Evolutionary conservation across 306 rosid species (phyloP), one percentile per base, ranked within the genome.

Genomic region (Cicer judaicum): DNA sequence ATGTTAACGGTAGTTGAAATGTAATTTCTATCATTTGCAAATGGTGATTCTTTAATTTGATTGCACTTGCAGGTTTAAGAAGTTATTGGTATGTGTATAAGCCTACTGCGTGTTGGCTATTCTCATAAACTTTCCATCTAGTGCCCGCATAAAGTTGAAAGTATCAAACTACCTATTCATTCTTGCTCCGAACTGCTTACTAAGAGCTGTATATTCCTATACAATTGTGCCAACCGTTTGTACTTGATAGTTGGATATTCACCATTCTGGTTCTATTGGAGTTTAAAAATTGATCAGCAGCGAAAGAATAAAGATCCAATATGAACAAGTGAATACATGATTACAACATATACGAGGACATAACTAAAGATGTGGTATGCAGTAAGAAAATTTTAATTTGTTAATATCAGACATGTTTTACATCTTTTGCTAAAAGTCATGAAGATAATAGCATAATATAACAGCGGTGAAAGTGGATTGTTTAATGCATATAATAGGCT

Each of bases 391-490:
- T 24, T 44, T 66, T 7, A 74, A 24, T 74, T 42, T 39, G 56
- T 61, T 43, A 68, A 19, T 56, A 36, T 54, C 18, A 46, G 8
- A 49, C 79, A 74, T 49, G 36, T 59, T 29, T 40, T 68, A 57
- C 66, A 60, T 60, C 60, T 71, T 29, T 40, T 6, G 76, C 7
- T 62, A 57, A 66, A 72, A n/a, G 29, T 24, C 13, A 7, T 41
- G 11, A 18, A 38, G 16, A 11, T 43, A 19, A 18, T 21, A 66
- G 19, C 16, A 15, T 21, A 48, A 57, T 41, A 40, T 40, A 40
- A 63, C 64, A 29, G 53, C 14, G 5, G 50, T 44, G 50, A 8
- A 63, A 64, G 54, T 16, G 64, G 10, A 46, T 53, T 12, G 13
- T 63, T 18, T 38, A 46, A 5, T 29, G 10, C 73, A 72, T 15